These are phyloP conservation scores for Flaveria bidentis DNA, from an alignment of 129 eudicot genomes.

Conservation along the genomic window DNA sequence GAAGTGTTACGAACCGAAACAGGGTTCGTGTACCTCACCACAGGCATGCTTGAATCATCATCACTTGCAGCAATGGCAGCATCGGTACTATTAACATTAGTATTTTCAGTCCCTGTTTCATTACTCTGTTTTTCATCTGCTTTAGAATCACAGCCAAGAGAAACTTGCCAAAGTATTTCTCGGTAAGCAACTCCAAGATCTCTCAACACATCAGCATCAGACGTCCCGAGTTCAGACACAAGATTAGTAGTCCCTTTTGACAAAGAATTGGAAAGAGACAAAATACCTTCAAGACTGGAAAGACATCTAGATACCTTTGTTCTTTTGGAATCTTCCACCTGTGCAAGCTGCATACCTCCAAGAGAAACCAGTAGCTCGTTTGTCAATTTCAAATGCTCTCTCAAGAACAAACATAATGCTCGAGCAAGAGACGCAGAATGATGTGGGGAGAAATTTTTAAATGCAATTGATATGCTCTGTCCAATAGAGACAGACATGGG, in stretches of 20 bases:
- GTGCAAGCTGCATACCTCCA: constrained; percentile 61
- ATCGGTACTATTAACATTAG: constrained; percentile 36
- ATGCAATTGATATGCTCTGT: constrained; percentile 80
- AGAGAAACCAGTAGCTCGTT: constrained; percentile 62
- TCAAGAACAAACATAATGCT: constrained; percentile 72
- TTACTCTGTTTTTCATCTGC: constrained; percentile 67
- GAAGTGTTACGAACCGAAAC: constrained; percentile 64
- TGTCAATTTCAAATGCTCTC: constrained; percentile 69
- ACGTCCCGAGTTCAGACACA: constrained; percentile 79
- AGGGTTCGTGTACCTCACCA: constrained; percentile 83
- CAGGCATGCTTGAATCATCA: constrained; percentile 71
- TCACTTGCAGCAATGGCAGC: constrained; percentile 59
- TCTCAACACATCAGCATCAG: constrained; percentile 88
- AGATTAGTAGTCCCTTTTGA: constrained; percentile 77
- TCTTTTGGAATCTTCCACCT: constrained; percentile 61
- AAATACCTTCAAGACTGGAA: constrained; percentile 74
- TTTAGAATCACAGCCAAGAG: constrained; percentile 68
- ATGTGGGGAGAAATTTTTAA: constrained; percentile 89
- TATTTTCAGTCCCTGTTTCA: constrained; percentile 57
- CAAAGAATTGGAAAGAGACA: constrained; percentile 77
- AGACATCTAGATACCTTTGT: constrained; percentile 65
- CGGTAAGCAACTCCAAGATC: constrained; percentile 84
- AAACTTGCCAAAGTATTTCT: constrained; percentile 90
- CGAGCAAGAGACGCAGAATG: constrained; percentile 94
- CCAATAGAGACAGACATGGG: constrained; percentile 84